phyloP scores from a whole-genome alignment of 345 rosid genomes.

The Brassica incana region DNA sequence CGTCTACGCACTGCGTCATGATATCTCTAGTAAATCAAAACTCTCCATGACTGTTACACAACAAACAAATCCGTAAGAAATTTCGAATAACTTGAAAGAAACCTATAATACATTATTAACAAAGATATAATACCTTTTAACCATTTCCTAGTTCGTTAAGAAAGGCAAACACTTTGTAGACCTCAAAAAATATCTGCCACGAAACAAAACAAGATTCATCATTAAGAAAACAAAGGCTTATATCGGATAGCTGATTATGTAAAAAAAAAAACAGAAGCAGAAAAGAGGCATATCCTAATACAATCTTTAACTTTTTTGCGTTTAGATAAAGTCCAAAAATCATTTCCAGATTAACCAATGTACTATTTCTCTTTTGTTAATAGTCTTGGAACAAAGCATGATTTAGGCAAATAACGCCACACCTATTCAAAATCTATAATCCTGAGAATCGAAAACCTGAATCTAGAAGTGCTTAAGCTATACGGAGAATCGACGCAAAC shows the following conservation, averaged over 20 bases:
- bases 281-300: background rate
- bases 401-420: background rate
- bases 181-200: slow-evolving; percentile 15
- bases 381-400: background rate
- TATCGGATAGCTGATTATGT: background rate
- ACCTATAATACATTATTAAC: background rate
- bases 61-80: slow-evolving; percentile 13
- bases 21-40: slow-evolving; percentile 51
- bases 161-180: slow-evolving; percentile 16
- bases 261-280: background rate
- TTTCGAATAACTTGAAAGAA: background rate
- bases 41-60: slow-evolving; percentile 62
- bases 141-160: slow-evolving; percentile 34
- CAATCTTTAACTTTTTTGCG: background rate
- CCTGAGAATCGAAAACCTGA: slow-evolving; percentile 21
- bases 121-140: slow-evolving; percentile 32
- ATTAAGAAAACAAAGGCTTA: background rate
- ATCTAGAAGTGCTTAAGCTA: slow-evolving; percentile 9
- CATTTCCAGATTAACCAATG: slow-evolving; percentile 13
- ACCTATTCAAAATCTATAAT: background rate
- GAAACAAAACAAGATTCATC: slow-evolving; percentile 9
- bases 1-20: slow-evolving; percentile 84
- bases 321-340: background rate
- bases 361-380: background rate
- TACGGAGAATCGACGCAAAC: background rate